These are phyloP conservation scores for Nannochloropsis gaditana DNA, from an alignment of 108 stramenopile genomes.

Conservation along the genomic window DNA sequence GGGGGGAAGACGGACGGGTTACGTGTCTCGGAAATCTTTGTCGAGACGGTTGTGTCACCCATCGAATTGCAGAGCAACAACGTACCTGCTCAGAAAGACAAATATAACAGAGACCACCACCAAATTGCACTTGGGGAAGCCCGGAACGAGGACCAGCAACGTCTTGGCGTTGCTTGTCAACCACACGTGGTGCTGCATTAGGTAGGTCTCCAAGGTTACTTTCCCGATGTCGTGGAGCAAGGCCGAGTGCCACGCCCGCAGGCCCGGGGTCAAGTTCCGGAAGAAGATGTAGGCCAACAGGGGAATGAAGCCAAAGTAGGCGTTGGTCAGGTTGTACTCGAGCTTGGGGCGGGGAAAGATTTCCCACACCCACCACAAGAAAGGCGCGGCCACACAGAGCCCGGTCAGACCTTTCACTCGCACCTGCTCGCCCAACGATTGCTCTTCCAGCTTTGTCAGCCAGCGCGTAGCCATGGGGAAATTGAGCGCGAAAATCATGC, in stretches of 20 bases:
- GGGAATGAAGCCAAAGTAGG: constrained; percentile 87
- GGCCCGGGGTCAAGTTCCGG: constrained; percentile 77
- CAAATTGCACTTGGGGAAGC: not conserved
- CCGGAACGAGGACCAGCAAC: constrained; percentile 51
- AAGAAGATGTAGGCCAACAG: constrained; percentile 84
- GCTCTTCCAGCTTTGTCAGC: constrained; percentile 71
- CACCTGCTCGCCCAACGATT: constrained; percentile 53
- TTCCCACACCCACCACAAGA: constrained; percentile 65
- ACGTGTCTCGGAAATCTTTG: too few relatives aligned
- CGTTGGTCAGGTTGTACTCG: constrained; percentile 86
- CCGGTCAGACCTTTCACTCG: constrained; percentile 62
- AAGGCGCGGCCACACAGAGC: constrained; percentile 56
- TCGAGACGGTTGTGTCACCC: too few relatives aligned
- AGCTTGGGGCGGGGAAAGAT: constrained; percentile 71
- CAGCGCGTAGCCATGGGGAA: constrained; percentile 78
- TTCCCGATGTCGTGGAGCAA: constrained; percentile 86
- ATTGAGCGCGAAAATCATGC: constrained; percentile 92
- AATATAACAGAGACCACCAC: not conserved
- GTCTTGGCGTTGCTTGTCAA: constrained; percentile 66
- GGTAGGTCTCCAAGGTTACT: constrained; percentile 92
- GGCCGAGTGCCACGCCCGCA: constrained; percentile 71
- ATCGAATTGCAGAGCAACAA: not conserved
- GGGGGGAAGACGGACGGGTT: not conserved
- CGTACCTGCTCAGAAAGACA: constrained; percentile 11
- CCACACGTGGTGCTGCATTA: constrained; percentile 98